A percentile compares a stretch with the other conserved stretches of the same genome.
Evolutionary conservation across 495 filamentous ascomycete genomes (phyloP).

Genomic region (Penicillium salamii): DNA sequence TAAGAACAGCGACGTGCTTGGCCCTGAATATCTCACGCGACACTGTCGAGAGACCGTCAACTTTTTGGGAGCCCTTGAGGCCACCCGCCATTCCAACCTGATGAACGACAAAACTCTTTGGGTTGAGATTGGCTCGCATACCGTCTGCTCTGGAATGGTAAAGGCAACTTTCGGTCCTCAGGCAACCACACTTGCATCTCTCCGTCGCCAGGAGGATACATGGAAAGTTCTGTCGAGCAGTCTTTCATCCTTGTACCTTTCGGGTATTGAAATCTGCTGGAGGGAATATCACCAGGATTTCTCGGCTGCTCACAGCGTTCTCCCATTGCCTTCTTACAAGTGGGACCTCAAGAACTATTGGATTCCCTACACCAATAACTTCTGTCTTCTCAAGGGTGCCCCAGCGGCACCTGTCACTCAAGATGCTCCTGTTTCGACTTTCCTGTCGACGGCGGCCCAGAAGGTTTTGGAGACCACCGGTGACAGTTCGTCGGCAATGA

Average conservation of each 20-base stretch:
- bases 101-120: constrained; percentile 44
- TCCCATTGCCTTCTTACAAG: constrained; percentile 69
- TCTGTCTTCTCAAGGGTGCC: constrained; percentile 46
- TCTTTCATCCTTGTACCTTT: constrained; percentile 58
- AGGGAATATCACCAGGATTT: constrained; percentile 78
- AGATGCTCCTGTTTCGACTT: constrained; percentile 32
- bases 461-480: constrained; percentile 54
- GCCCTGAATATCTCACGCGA: constrained; percentile 56
- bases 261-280: constrained; percentile 70
- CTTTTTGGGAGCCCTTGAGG: constrained; percentile 61
- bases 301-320: constrained; percentile 52
- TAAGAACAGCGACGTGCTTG: constrained; percentile 49
- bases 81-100: constrained; percentile 46
- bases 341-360: constrained; percentile 84
- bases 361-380: constrained; percentile 69
- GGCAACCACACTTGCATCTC: constrained; percentile 57
- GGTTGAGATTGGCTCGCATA: constrained; percentile 68
- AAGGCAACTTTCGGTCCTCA: constrained; percentile 61
- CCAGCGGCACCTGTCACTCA: constrained; percentile 21
- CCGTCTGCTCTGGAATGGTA: constrained; percentile 67
- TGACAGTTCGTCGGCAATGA: constrained; percentile 49
- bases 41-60: constrained; percentile 74
- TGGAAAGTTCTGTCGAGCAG: constrained; percentile 65
- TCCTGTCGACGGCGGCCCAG: constrained; percentile 43
- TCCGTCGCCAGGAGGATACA: constrained; percentile 51